phyloP scores from a whole-genome alignment of 2,329 filamentous ascomycete species.

The Colletotrichum sidae region DNA sequence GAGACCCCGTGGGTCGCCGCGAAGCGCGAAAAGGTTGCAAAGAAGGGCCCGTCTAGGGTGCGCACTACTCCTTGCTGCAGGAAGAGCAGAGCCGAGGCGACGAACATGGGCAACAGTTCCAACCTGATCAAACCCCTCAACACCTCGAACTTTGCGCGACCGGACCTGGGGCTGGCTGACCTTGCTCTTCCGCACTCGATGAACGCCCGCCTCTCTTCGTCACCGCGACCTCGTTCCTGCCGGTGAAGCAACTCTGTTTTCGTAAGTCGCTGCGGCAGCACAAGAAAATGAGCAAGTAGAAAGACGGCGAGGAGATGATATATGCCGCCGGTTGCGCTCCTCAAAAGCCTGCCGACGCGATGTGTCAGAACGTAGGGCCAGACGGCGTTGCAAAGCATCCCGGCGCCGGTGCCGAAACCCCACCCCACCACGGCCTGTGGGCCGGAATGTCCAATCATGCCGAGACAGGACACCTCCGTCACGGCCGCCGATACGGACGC shows the following conservation, averaged over 20 bases:
- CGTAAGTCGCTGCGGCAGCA: slow-evolving; percentile 41
- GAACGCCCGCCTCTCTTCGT: slow-evolving; percentile 29
- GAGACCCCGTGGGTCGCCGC: slow-evolving; percentile 43
- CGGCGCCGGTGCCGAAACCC: slow-evolving; percentile 49
- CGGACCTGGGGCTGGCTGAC: slow-evolving; percentile 9
- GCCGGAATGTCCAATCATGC: slow-evolving; percentile 45
- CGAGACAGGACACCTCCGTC: slow-evolving; percentile 48
- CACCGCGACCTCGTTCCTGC: neutral
- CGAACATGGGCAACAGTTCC: slow-evolving; percentile 44
- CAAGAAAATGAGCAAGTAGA: slow-evolving; percentile 43
- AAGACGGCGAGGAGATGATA: slow-evolving; percentile 43
- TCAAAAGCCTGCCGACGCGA: slow-evolving; percentile 42
- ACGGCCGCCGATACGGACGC: slow-evolving; percentile 45
- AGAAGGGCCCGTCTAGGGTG: slow-evolving; percentile 41
- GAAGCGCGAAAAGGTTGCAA: slow-evolving; percentile 44
- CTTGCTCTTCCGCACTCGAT: neutral
- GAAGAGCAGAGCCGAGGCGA: slow-evolving; percentile 41
- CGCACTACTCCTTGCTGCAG: slow-evolving; percentile 45
- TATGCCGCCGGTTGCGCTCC: slow-evolving; percentile 43
- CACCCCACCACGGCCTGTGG: slow-evolving; percentile 48
- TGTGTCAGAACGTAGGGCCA: slow-evolving; percentile 46
- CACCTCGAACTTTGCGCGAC: slow-evolving; percentile 37
- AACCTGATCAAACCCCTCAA: slow-evolving; percentile 38
- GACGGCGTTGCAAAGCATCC: slow-evolving; percentile 43
- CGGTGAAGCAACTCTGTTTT: slow-evolving; percentile 2